Base-by-base conservation (phyloP, 768 basidiomycete species). In the Collybiopsis luxurians region DNA sequence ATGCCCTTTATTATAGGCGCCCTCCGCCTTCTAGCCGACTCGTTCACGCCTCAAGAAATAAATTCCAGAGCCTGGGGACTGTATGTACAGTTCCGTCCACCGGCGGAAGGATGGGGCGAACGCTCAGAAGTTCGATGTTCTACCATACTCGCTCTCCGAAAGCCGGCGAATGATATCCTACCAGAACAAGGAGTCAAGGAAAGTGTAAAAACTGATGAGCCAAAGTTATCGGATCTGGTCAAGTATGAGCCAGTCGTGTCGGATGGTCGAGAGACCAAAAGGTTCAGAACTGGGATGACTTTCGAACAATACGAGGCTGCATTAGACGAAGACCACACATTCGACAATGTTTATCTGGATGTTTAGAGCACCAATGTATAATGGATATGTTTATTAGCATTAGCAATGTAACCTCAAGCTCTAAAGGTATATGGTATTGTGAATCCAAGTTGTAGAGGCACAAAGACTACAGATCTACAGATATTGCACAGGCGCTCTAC, bases 31-130 rank as follows among this genome's bases (percentile, higher is more conserved):
- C 75, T 92, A 34, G 87, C 84, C 3, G 71, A 77, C 30, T 87
- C 81, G 59, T 90, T 82, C 61, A 59, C 74, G 7, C 74, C 80
- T 0, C 66, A 77, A 44, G 84, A 88, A 50, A 75, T 92, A 19
- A 89, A 87, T 64, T 67, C 66, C 46, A 73, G 78, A 55, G 96
- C 88, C 9, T 95, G 89, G 75, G 72, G 78, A 19, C 75, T 98
- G 42, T 98, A 98, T 67, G 82, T 85, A 24, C 87, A 90, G 17
- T 97, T 98, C 69, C 85, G 95, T 57, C 95, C 95, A 10, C 76
- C 78, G 12, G 86, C 85, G 0, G 84, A 84, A 26, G 85, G 83
- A 24, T 98, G 95, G 95, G 95, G 95, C 4, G 82, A 87, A 67
- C 80, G 83, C 55, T 90, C 86, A 2, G 85, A 91, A 62, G 74